Conservation (phyloP, 2,329 filamentous ascomycete genomes). For the Aurifilum marmelostoma region DNA sequence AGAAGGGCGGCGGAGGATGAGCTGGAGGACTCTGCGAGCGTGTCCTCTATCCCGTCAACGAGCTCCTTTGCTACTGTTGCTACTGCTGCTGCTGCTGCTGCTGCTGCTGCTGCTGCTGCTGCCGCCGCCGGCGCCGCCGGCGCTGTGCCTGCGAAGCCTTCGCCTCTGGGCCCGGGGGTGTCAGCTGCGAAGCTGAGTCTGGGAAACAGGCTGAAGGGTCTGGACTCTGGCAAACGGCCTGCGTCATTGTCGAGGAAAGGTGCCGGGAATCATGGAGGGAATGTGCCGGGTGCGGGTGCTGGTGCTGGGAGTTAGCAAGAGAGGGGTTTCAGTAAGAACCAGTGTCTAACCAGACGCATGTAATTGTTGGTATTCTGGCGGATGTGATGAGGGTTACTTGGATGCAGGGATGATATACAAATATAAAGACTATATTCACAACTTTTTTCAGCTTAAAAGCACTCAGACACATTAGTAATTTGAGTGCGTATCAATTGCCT, state of each 20-base stretch:
- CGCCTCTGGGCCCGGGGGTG: constrained; percentile 37
- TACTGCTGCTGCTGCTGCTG: neutral
- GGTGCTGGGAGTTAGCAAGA: neutral
- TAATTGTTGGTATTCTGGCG: neutral
- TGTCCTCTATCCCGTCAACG: constrained; percentile 32
- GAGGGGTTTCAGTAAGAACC: neutral
- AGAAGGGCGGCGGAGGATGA: constrained; percentile 38
- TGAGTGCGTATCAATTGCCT: neutral
- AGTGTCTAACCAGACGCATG: neutral
- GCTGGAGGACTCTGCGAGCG: constrained; percentile 43
- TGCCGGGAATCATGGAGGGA: constrained; percentile 9
- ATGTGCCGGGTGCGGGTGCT: neutral
- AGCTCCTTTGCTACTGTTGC: constrained; percentile 4
- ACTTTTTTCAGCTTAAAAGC: neutral
- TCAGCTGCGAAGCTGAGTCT: constrained; percentile 53
- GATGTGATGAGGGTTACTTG: neutral
- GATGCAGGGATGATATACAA: neutral
- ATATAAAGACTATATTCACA: neutral
- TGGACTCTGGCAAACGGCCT: constrained; percentile 20
- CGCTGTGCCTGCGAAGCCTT: constrained; percentile 30
- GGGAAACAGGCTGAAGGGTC: constrained; percentile 51
- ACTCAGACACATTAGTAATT: neutral
- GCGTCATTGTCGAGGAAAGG: constrained; percentile 13
- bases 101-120: constrained; percentile 3
- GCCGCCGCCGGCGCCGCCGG: too few relatives aligned